phyloP scores from a whole-genome alignment of 2,329 filamentous ascomycete genomes.

The Elsinoe batatas region DNA sequence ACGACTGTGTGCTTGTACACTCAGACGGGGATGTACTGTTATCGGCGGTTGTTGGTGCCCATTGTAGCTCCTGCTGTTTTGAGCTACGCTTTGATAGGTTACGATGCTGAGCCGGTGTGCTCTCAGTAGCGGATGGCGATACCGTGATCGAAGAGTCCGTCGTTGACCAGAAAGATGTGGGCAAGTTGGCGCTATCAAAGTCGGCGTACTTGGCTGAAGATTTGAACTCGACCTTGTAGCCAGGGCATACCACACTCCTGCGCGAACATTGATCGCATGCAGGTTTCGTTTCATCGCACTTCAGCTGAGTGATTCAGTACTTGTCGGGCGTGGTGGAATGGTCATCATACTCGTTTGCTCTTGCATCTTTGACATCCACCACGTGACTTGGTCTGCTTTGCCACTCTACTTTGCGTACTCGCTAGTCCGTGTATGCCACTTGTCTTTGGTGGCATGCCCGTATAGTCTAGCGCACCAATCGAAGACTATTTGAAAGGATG shows the following conservation, averaged over 20 bases:
- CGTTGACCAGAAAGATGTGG: not conserved
- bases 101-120: not conserved
- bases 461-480: too few species aligned
- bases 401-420: not conserved
- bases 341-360: not conserved
- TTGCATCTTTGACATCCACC: not conserved
- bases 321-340: too few species aligned
- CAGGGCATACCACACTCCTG: slow-evolving; percentile 14
- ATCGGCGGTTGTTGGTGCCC: not conserved
- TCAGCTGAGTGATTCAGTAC: slow-evolving; percentile 6
- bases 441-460: too few species aligned
- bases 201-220: slow-evolving; percentile 13
- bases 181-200: slow-evolving; percentile 1
- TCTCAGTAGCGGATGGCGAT: not conserved
- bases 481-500: too few species aligned
- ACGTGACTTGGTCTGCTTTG: not conserved
- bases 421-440: too few species aligned
- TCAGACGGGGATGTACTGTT: too few species aligned
- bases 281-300: slow-evolving; percentile 16
- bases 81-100: not conserved
- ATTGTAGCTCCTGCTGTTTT: not conserved
- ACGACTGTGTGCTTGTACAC: too few species aligned
- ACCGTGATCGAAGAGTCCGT: not conserved
- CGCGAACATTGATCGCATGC: slow-evolving; percentile 15
- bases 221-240: slow-evolving; percentile 14